Percentiles rank a stretch among this genome's conserved stretches.
Conservation (phyloP, 2,329 filamentous ascomycete species). For the Fusarium dlaminii region DNA sequence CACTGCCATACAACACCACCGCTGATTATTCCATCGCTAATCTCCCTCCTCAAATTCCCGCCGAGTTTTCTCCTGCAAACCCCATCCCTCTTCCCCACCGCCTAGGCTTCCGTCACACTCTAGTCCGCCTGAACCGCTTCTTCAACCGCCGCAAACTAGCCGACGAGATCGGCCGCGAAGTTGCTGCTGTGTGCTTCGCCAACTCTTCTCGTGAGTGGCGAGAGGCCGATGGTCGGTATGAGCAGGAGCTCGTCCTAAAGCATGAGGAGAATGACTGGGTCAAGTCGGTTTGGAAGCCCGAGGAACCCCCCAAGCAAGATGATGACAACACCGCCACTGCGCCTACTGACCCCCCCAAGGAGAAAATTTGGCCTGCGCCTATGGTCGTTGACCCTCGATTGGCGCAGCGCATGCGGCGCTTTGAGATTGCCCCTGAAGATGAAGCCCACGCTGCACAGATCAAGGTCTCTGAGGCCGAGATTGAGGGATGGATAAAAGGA, state of each 20-base stretch:
- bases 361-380: slow-evolving; percentile 79
- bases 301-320: slow-evolving; percentile 54
- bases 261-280: slow-evolving; percentile 85
- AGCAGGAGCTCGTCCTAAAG: slow-evolving; percentile 65
- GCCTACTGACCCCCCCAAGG: slow-evolving; percentile 58
- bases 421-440: slow-evolving; percentile 74
- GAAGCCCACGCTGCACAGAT: slow-evolving; percentile 73
- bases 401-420: slow-evolving; percentile 80
- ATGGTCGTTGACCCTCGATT: slow-evolving; percentile 82
- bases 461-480: slow-evolving; percentile 71
- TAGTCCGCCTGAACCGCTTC: slow-evolving; percentile 86
- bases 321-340: slow-evolving; percentile 49
- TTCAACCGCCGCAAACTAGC: slow-evolving; percentile 86
- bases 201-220: slow-evolving; percentile 63
- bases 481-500: slow-evolving; percentile 75
- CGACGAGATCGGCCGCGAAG: slow-evolving; percentile 86
- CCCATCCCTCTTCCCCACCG: slow-evolving; percentile 86
- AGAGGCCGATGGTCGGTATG: slow-evolving; percentile 50
- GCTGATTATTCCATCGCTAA: slow-evolving; percentile 74
- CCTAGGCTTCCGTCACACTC: slow-evolving; percentile 91
- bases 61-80: slow-evolving; percentile 76
- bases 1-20: slow-evolving; percentile 77
- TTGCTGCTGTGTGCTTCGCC: slow-evolving; percentile 83
- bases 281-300: slow-evolving; percentile 75
- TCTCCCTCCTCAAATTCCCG: slow-evolving; percentile 73